Base-by-base conservation (phyloP, 306 rosid species). In the Psophocarpus tetragonolobus region DNA sequence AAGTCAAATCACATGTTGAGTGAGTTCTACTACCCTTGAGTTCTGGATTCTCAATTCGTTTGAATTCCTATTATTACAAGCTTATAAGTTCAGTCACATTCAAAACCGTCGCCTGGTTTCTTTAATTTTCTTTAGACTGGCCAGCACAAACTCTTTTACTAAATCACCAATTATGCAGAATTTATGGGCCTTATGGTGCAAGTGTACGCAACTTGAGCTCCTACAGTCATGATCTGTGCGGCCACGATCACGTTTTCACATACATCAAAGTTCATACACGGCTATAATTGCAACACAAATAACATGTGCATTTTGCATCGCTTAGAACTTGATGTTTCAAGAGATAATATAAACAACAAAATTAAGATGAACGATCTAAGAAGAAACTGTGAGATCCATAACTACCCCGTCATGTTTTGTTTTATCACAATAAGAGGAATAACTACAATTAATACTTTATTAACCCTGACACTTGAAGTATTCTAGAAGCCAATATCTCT, bases 141-240 rank as follows among this genome's bases (percentile, higher is more conserved):
- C 5, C 54, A 73, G 76, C 75, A 74, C 84, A 80, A 50, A 80
- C 80, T 80, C 76, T 26, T 18, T 23, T 23, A 73, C 33, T 17
- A 53, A 68, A 39, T 63, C 75, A 50, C 2, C 29, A 58, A 47
- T 18, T 14, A 15, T 36, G 83, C 42, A 27, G 9, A 53, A 70
- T 29, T 36, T 3, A 51, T 23, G 44, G 48, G 38, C 47, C 29
- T 36, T 1, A 51, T 23, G 74, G 48, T 24, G 57, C 83, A n/a
- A n/a, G n/a, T n/a, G n/a, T n/a, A n/a, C n/a, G n/a, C n/a, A 71
- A 71, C 71, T 71, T 58, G 65, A 44, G 4, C 5, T 18, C 26
- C 21, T 45, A 6, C 29, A 61, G 4, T 18, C 4, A 35, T 63
- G n/a, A 35, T 65, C 17, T 27, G 17, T n/a, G 57, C 44, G 5